Evolutionary conservation across 371 early-diverging fungal species (phyloP), one percentile per base, ranked within the genome.

Genomic region (Umbelopsis sp.): DNA sequence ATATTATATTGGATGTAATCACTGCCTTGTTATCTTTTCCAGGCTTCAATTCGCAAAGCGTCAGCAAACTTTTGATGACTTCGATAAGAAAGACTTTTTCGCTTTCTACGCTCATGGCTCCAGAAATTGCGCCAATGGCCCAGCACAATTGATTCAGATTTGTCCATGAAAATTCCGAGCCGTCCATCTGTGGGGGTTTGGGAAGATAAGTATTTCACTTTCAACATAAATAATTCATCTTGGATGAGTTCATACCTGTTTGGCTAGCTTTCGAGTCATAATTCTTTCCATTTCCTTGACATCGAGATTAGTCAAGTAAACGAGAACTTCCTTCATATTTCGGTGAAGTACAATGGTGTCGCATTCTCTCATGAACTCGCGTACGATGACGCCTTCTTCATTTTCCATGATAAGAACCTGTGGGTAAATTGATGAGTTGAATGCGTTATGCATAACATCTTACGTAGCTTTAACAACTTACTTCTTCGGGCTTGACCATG

Each of bases 1-100:
- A 99, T 98, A 99, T 99, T 70, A 99, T 99, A 81, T 99, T 99
- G 53, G 99, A 96, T 0, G 99, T 99, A 14, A 99, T 96, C 11
- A 99, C 97, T 4, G 99, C 99, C 85, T 99, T 99, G 86, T 99
- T 99, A 71, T 97, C 99, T 82, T 99, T 99, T 69, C 97, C 96
- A 20, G 93, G 85, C 76, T 95, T 96, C 85, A 93, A 86, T 73
- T 99, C 99, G 80, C 95, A 95, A 16, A 99, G 80, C 52, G 90
- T 89, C 37, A 99, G 86, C 25, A 99, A 82, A 68, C 96, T 96
- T 82, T 98, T 99, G 83, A 99, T 97, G 57, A 98, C 96, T 25
- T 89, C 90, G 11, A 99, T 97, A 75, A 99, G 86, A 85, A 99
- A 99, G 18, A 93, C 85, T 75, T 97, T 97, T 79, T 99, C 99